Conservation (phyloP, 805 yeast genomes). For the Ogataea dorogensis region DNA sequence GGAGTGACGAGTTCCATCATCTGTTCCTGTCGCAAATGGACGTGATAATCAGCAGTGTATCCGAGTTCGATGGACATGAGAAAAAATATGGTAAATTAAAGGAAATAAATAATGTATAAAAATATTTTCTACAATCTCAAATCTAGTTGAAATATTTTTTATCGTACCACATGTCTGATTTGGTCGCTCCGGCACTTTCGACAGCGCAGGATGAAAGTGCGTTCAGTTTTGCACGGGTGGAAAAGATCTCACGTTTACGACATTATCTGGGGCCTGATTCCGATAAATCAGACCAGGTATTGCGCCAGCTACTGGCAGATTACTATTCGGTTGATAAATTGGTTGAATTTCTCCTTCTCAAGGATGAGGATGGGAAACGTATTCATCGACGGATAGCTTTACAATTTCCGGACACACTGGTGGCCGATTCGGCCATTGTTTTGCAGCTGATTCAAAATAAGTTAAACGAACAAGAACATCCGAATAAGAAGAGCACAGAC, state of each 20-base stretch:
- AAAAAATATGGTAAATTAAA: conserved; percentile 1
- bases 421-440: conserved; percentile 75
- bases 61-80: conserved; percentile 50
- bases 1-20: conserved; percentile 95
- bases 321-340: conserved; percentile 51
- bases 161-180: conserved; percentile 21
- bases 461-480: conserved; percentile 21
- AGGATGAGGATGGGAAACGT: conserved; percentile 28
- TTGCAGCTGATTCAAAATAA: conserved; percentile 50
- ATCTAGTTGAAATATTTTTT: too few relatives aligned
- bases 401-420: conserved; percentile 84
- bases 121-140: conserved; percentile 1
- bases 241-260: conserved; percentile 17
- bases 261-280: conserved; percentile 29
- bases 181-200: conserved; percentile 69
- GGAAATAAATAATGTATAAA: conserved; percentile 1
- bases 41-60: conserved; percentile 88
- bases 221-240: conserved; percentile 48
- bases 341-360: conserved; percentile 23
- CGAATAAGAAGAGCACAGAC: conserved; percentile 17
- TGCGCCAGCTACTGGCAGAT: conserved; percentile 37
- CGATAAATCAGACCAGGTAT: conserved; percentile 25
- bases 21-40: conserved; percentile 88
- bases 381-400: conserved; percentile 60
- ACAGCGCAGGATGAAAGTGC: conserved; percentile 65